phyloP scores from a whole-genome alignment of 441 rosid genomes.

The Biscutella auriculata region DNA sequence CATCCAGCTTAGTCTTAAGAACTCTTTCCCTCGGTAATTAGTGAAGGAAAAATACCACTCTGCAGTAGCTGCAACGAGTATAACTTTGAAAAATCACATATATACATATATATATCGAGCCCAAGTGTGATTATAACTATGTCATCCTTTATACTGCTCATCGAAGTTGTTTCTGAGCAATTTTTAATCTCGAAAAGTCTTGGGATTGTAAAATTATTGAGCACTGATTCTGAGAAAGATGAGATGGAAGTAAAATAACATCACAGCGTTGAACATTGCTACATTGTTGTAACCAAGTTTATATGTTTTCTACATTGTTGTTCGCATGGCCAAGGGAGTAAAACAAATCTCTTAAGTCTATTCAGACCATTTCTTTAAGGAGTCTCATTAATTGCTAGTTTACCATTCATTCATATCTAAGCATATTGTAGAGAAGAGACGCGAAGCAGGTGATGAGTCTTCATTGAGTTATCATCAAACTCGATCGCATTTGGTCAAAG shows the following conservation, averaged over 20 bases:
- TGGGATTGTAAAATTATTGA: constrained; percentile 10
- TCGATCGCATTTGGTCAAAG: too few relatives aligned
- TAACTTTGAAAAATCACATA: neutral
- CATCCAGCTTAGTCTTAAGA: constrained; percentile 51
- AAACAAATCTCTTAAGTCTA: too few relatives aligned
- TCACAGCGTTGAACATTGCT: constrained; percentile 1
- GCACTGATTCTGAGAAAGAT: neutral
- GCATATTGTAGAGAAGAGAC: too few relatives aligned
- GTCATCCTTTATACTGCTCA: neutral
- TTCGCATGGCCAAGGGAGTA: too few relatives aligned
- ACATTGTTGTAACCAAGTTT: too few relatives aligned
- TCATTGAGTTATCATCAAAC: too few relatives aligned
- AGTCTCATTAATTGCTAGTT: too few relatives aligned
- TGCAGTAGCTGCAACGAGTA: neutral
- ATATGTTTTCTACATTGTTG: too few relatives aligned
- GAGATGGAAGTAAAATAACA: constrained; percentile 3
- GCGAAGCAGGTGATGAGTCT: too few relatives aligned
- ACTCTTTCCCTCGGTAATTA: constrained; percentile 30
- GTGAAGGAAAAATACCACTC: neutral
- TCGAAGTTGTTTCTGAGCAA: neutral
- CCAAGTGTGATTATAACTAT: constrained; percentile 8
- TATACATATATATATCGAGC: neutral
- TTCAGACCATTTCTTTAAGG: too few relatives aligned
- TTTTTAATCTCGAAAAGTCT: neutral
- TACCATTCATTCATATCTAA: too few relatives aligned